phyloP scores from a whole-genome alignment of 768 basidiomycete species.

The Paxillus rubicundulus region DNA sequence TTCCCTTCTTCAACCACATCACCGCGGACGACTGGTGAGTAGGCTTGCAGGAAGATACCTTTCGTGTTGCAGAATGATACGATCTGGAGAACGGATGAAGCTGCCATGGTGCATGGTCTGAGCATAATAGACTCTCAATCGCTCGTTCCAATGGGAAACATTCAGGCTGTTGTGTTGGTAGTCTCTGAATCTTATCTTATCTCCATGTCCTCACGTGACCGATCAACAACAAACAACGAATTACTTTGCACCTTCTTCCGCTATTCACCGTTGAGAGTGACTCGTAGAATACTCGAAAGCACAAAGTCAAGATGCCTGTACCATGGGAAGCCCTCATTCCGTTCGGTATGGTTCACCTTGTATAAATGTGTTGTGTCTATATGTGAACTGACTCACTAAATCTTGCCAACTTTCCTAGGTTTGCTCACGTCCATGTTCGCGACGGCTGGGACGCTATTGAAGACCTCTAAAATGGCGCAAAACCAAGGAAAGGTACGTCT shows the following conservation, averaged over 20 bases:
- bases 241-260: slow-evolving; percentile 6
- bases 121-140: no score
- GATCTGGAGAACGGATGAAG: slow-evolving; percentile 73
- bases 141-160: no score
- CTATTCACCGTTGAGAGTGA: neutral
- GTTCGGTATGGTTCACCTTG: slow-evolving; percentile 56
- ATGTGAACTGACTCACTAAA: neutral
- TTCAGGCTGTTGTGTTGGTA: no score
- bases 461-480: slow-evolving; percentile 71
- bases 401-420: slow-evolving; percentile 42
- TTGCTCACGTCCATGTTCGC: slow-evolving; percentile 87
- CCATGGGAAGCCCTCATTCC: slow-evolving; percentile 98
- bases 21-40: slow-evolving; percentile 68
- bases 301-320: slow-evolving; percentile 71
- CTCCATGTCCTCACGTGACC: neutral
- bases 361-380: neutral
- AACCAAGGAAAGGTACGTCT: slow-evolving; percentile 83
- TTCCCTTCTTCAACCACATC: slow-evolving; percentile 11
- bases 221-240: slow-evolving; percentile 19
- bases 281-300: neutral
- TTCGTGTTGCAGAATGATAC: slow-evolving; percentile 65
- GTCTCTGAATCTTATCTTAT: neutral
- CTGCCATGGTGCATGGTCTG: slow-evolving; percentile 31
- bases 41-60: slow-evolving; percentile 64
- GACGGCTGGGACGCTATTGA: slow-evolving; percentile 84